Evolutionary conservation across 192 early-diverging fungal genomes (phyloP).

Genomic region (Umbelopsis vinacea): DNA sequence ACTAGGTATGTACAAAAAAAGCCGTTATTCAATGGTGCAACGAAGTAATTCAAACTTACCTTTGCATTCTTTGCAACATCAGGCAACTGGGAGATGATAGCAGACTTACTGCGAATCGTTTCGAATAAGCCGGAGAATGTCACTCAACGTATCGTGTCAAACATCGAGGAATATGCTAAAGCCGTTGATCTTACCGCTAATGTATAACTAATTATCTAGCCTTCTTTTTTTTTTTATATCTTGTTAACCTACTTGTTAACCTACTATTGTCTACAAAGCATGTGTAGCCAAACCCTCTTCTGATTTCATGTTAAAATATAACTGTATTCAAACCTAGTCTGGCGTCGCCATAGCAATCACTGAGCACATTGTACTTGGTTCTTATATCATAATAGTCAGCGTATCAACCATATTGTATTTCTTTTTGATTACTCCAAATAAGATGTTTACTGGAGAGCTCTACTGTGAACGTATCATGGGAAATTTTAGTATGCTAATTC

Average conservation of each 20-base stretch:
- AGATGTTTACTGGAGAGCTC: background rate
- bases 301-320: too few relatives aligned
- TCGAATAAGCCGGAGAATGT: constrained; percentile 29
- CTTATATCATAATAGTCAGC: too few relatives aligned
- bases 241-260: background rate
- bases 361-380: too few relatives aligned
- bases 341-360: too few relatives aligned
- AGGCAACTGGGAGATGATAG: constrained; percentile 9
- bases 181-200: constrained; percentile 1
- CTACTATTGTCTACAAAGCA: background rate
- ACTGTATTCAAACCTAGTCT: too few relatives aligned
- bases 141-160: constrained; percentile 26
- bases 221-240: background rate
- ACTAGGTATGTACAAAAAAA: constrained; percentile 77
- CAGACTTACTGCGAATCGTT: constrained; percentile 38
- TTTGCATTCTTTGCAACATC: background rate
- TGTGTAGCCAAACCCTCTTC: too few relatives aligned
- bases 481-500: background rate
- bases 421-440: too few relatives aligned
- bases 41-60: too few relatives aligned
- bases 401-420: too few relatives aligned
- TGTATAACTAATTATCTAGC: constrained; percentile 2
- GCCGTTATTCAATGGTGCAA: too few relatives aligned
- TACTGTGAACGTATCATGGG: background rate
- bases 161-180: constrained; percentile 29